These are phyloP conservation scores for Leptographium lundbergii DNA, from an alignment of 2,329 filamentous ascomycete genomes.

Conservation along the genomic window DNA sequence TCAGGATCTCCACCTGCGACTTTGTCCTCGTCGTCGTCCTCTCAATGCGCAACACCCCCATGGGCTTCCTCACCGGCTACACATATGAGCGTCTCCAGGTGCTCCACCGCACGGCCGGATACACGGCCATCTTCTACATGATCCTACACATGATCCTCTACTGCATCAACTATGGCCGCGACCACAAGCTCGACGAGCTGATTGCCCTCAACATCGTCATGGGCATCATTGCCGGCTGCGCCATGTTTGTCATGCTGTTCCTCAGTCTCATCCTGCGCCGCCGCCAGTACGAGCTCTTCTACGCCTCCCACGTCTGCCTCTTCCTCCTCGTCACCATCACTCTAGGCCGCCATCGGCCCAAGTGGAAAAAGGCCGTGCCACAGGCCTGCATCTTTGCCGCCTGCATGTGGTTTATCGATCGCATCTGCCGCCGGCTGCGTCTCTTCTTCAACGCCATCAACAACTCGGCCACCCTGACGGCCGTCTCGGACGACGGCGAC, in stretches of 20 bases:
- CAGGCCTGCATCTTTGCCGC: constrained; percentile 25
- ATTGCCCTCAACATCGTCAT: constrained; percentile 18
- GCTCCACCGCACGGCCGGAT: constrained; percentile 33
- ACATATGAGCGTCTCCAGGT: constrained; percentile 34
- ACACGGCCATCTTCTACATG: constrained; percentile 23
- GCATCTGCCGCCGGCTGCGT: constrained; percentile 25
- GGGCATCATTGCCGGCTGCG: constrained; percentile 23
- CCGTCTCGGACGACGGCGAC: constrained; percentile 20
- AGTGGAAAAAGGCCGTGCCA: constrained; percentile 23
- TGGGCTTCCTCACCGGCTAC: constrained; percentile 27
- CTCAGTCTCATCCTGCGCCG: constrained; percentile 19
- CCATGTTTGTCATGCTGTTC: constrained; percentile 23
- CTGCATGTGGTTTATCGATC: constrained; percentile 30
- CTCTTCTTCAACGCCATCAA: constrained; percentile 24
- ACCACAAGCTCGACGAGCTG: constrained; percentile 14
- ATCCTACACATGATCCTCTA: constrained; percentile 26
- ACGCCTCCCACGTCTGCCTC: constrained; percentile 28
- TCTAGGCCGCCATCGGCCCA: constrained; percentile 30
- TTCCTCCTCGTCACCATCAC: constrained; percentile 28
- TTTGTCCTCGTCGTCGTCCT: constrained; percentile 32
- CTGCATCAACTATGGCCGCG: constrained; percentile 17
- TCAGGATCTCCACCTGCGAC: constrained; percentile 33
- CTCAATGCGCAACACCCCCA: constrained; percentile 34
- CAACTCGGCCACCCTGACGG: constrained; percentile 27
- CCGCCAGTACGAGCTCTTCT: constrained; percentile 34